These are phyloP conservation scores for Fusarium goolgardi DNA, from an alignment of 2,329 filamentous ascomycete genomes.

Conservation along the genomic window DNA sequence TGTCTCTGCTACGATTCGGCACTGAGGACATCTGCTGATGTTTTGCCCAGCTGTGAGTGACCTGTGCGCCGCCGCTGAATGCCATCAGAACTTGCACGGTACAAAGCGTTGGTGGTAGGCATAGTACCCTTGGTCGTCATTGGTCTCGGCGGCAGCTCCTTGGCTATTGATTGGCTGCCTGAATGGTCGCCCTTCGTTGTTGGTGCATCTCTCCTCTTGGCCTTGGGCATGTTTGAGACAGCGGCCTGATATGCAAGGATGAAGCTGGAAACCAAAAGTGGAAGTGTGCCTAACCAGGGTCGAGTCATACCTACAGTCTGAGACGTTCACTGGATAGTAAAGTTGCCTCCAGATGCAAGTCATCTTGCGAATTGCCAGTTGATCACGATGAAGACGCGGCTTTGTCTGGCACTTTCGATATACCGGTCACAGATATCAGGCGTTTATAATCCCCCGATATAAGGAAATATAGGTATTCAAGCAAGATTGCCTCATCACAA, in stretches of 20 bases:
- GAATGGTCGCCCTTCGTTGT: rapidly evolving
- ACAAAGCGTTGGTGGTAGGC: not conserved
- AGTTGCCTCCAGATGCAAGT: not conserved
- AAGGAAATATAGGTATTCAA: too few species aligned
- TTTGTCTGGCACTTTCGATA: too few species aligned
- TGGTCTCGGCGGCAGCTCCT: not conserved
- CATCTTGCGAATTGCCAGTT: not conserved
- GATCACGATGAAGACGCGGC: not conserved
- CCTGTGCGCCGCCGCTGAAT: not conserved
- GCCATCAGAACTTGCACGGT: not conserved
- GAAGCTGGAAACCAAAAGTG: not conserved
- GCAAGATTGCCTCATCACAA: not conserved
- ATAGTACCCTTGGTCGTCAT: too few species aligned
- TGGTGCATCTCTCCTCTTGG: not conserved
- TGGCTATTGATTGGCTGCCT: not conserved
- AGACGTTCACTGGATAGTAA: not conserved
- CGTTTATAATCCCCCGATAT: too few species aligned
- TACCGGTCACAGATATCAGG: too few species aligned
- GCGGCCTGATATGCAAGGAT: not conserved
- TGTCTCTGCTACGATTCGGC: not conserved
- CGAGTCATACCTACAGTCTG: not conserved
- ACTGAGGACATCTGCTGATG: not conserved
- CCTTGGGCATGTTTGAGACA: not conserved
- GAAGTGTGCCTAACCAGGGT: not conserved
- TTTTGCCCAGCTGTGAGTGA: not conserved